These are phyloP conservation scores for Xylaria grammica DNA, from an alignment of 495 filamentous ascomycete genomes.

Conservation along the genomic window DNA sequence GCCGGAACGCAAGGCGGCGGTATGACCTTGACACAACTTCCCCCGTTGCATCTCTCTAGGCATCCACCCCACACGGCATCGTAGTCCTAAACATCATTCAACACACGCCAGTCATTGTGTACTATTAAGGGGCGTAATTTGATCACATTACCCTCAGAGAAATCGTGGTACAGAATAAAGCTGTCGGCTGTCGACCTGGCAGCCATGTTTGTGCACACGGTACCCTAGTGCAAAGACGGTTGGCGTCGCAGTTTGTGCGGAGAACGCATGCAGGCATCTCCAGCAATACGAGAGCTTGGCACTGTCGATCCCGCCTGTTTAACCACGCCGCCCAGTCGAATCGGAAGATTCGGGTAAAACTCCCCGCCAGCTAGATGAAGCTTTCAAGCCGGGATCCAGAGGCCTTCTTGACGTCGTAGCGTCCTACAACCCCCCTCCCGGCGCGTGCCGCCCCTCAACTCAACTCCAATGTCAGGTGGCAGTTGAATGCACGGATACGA, in stretches of 20 bases:
- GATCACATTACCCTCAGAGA: neutral
- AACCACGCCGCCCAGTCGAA: constrained; percentile 7
- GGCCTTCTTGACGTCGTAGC: neutral
- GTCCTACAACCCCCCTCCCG: neutral
- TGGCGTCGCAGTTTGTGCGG: constrained; percentile 14
- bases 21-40: neutral
- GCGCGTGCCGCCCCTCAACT: neutral
- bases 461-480: constrained; percentile 7
- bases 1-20: neutral
- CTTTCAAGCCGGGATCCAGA: neutral
- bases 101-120: neutral
- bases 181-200: constrained; percentile 2
- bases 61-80: neutral
- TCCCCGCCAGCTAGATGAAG: neutral
- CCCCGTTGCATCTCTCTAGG: neutral
- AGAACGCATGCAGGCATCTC: constrained; percentile 6
- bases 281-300: constrained; percentile 26
- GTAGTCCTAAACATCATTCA: neutral
- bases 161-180: neutral
- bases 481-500: constrained; percentile 14
- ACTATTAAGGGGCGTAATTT: neutral
- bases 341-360: constrained; percentile 6
- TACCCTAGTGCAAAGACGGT: neutral
- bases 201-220: neutral
- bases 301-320: constrained; percentile 18